Conservation (phyloP, 2,329 filamentous ascomycete genomes). For the Pseudogymnoascus sp. region DNA sequence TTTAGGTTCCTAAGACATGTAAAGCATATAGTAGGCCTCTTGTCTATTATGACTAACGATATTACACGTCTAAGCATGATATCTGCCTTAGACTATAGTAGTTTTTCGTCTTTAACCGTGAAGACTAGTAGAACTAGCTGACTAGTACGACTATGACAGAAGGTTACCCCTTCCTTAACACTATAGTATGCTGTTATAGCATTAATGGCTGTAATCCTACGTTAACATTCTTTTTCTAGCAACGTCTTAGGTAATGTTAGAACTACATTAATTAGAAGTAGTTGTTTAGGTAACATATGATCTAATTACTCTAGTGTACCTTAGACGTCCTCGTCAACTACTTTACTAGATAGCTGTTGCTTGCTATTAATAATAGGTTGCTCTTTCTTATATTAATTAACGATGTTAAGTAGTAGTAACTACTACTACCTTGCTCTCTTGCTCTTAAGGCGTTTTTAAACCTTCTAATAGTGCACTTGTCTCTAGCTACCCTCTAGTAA, state of each 20-base stretch:
- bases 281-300: conserved; percentile 7
- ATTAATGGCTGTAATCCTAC: conserved; percentile 12
- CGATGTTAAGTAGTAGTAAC: conserved; percentile 11
- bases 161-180: conserved; percentile 9
- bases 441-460: background rate
- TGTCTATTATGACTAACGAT: conserved; percentile 11
- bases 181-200: conserved; percentile 8
- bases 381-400: conserved; percentile 11
- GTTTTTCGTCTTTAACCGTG: conserved; percentile 7
- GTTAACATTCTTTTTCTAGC: conserved; percentile 10
- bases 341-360: conserved; percentile 7
- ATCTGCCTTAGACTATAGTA: background rate
- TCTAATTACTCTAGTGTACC: conserved; percentile 10
- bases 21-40: conserved; percentile 12
- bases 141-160: background rate
- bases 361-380: conserved; percentile 11
- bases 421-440: conserved; percentile 9
- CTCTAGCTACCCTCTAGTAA: background rate
- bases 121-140: background rate
- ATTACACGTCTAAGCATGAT: conserved; percentile 9
- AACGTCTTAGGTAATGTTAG: conserved; percentile 11
- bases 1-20: background rate
- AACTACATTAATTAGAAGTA: conserved; percentile 1
- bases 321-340: conserved; percentile 7
- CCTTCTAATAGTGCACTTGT: background rate